phyloP scores from a whole-genome alignment of 352 stramenopile species.

The Globisporangium nunn region DNA sequence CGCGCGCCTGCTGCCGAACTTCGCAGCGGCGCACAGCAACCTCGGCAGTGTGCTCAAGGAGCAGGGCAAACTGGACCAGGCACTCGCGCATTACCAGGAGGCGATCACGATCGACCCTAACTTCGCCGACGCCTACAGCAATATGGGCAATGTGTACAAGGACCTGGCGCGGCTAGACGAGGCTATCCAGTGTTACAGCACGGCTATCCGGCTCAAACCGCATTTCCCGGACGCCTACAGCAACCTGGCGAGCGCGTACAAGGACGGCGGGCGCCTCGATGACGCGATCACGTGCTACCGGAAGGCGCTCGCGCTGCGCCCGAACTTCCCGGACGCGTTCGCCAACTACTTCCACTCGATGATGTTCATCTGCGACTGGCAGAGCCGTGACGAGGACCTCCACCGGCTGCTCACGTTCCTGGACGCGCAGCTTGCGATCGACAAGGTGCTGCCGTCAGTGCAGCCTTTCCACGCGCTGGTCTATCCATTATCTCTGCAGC shows the following conservation, averaged over 20 bases:
- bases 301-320: slow-evolving; percentile 86
- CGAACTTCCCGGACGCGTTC: slow-evolving; percentile 90
- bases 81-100: slow-evolving; percentile 92
- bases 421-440: slow-evolving; percentile 16
- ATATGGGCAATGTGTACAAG: slow-evolving; percentile 94
- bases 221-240: slow-evolving; percentile 88
- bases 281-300: slow-evolving; percentile 92
- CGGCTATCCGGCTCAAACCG: slow-evolving; percentile 86
- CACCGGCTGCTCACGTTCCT: slow-evolving; percentile 29
- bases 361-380: slow-evolving; percentile 91
- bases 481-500: slow-evolving; percentile 81
- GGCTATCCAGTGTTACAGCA: slow-evolving; percentile 87
- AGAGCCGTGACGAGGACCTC: slow-evolving; percentile 71
- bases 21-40: slow-evolving; percentile 91
- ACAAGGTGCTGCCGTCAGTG: slow-evolving; percentile 64
- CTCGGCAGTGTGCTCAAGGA: slow-evolving; percentile 93
- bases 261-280: slow-evolving; percentile 81
- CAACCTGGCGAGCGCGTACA: slow-evolving; percentile 91
- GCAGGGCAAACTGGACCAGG: slow-evolving; percentile 90
- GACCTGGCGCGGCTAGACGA: slow-evolving; percentile 85
- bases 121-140: slow-evolving; percentile 91
- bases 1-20: slow-evolving; percentile 85
- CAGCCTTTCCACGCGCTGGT: slow-evolving; percentile 92
- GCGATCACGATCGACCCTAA: slow-evolving; percentile 89
- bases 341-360: slow-evolving; percentile 91